Conservation (phyloP, 2,329 filamentous ascomycete genomes). For the Orbilia ellipsospora region DNA sequence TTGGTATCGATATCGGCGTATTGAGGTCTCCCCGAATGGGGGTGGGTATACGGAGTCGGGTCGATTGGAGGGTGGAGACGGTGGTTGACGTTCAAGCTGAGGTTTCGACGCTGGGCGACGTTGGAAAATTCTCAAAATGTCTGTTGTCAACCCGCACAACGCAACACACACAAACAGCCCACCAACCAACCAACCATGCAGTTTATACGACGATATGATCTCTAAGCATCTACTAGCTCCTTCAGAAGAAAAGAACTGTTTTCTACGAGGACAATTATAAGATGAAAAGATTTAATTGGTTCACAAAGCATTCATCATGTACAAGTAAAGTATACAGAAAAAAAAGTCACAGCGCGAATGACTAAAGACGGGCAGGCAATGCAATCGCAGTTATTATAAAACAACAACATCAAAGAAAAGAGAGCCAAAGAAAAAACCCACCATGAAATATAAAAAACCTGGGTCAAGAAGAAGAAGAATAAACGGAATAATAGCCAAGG, state of each 20-base stretch:
- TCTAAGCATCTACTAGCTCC: not conserved
- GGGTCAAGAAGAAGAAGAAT: constrained; percentile 6
- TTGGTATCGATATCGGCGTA: not conserved
- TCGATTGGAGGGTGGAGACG: constrained; percentile 1
- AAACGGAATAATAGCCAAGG: not conserved
- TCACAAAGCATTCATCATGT: constrained; percentile 27
- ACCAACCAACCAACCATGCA: not conserved
- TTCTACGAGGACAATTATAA: not conserved
- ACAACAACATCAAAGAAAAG: not conserved
- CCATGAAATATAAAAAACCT: not conserved
- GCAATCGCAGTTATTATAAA: constrained; percentile 14
- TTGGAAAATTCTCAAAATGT: constrained; percentile 39
- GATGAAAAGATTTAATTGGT: not conserved
- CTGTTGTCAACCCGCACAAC: constrained; percentile 7
- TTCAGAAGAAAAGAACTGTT: too few species aligned
- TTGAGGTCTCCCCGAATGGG: not conserved
- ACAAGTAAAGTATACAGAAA: constrained; percentile 32
- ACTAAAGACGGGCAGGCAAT: constrained; percentile 35
- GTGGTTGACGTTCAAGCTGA: not conserved
- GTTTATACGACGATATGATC: not conserved
- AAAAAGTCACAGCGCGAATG: not conserved
- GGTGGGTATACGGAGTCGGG: not conserved
- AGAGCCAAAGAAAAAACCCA: constrained; percentile 19
- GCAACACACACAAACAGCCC: not conserved
- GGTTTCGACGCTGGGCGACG: not conserved